These are phyloP conservation scores for Daldinia caldariorum DNA, from an alignment of 495 filamentous ascomycete species.

Conservation along the genomic window DNA sequence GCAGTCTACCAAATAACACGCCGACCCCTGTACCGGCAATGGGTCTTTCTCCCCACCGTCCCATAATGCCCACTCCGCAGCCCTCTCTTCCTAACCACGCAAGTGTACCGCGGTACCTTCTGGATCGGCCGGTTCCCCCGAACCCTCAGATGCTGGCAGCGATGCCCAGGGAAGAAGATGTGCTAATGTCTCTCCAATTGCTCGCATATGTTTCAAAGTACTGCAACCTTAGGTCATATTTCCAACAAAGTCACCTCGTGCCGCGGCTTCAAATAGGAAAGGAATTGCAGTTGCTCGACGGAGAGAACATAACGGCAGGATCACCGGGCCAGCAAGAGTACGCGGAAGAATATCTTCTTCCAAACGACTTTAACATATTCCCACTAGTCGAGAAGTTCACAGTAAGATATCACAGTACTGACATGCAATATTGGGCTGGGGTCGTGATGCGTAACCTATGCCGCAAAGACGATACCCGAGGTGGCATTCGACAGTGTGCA, in stretches of 20 bases:
- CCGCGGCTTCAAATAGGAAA: conserved; percentile 89
- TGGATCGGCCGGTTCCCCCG: conserved; percentile 72
- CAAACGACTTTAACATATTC: conserved; percentile 97
- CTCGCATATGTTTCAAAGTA: conserved; percentile 99
- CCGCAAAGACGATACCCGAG: conserved; percentile 93
- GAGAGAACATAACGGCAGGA: conserved; percentile 59
- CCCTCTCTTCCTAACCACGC: conserved; percentile 70
- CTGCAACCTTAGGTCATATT: conserved; percentile 93
- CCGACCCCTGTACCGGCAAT: conserved; percentile 68
- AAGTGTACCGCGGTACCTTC: conserved; percentile 74
- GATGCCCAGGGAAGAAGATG: conserved; percentile 96
- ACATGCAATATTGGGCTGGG: conserved; percentile 99
- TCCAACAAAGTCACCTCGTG: conserved; percentile 93
- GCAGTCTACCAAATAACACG: conserved; percentile 78
- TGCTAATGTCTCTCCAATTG: conserved; percentile 97
- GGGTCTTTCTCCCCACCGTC: conserved; percentile 79
- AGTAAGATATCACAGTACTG: conserved; percentile 88
- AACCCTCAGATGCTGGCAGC: conserved; percentile 78
- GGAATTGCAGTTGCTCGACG: conserved; percentile 81
- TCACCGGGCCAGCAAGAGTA: conserved; percentile 63
- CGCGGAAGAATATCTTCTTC: conserved; percentile 90
- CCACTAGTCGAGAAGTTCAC: conserved; percentile 98
- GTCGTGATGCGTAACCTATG: conserved; percentile 99
- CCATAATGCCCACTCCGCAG: conserved; percentile 76
- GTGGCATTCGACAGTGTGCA: conserved; percentile 95